phyloP scores from a whole-genome alignment of 2,329 filamentous ascomycete genomes.

The Didymellaceae sp. region DNA sequence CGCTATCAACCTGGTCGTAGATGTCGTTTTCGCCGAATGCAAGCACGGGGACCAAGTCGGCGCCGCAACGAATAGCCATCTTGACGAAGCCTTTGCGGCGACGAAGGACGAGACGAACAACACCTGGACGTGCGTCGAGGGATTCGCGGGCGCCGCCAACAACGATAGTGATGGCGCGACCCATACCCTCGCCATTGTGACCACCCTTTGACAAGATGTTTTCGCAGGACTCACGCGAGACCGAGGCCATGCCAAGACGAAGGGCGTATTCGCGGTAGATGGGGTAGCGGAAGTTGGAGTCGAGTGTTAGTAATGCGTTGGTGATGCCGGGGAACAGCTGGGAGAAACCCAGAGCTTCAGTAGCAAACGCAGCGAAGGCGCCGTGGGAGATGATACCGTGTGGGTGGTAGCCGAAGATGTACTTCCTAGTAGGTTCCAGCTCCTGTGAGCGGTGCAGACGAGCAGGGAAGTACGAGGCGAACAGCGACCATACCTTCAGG shows the following conservation, averaged over 20 bases:
- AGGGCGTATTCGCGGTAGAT: conserved; percentile 95
- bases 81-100: conserved; percentile 93
- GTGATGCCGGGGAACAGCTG: conserved; percentile 93
- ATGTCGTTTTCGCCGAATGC: conserved; percentile 95
- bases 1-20: conserved; percentile 85
- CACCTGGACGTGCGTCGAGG: conserved; percentile 82
- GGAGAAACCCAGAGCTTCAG: conserved; percentile 85
- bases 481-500: conserved; percentile 81
- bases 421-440: conserved; percentile 82
- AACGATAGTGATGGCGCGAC: conserved; percentile 95
- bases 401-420: conserved; percentile 96
- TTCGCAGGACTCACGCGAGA: conserved; percentile 89
- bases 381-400: conserved; percentile 97
- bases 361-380: conserved; percentile 90
- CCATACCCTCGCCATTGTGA: conserved; percentile 79
- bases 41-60: conserved; percentile 89
- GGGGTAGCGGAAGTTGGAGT: conserved; percentile 92
- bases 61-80: conserved; percentile 88
- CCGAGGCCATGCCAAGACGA: conserved; percentile 83
- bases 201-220: conserved; percentile 85
- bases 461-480: conserved; percentile 91
- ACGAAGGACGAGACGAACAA: conserved; percentile 77
- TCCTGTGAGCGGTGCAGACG: conserved; percentile 82
- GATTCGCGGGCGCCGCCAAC: conserved; percentile 92
- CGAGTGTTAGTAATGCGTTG: conserved; percentile 91